Percentiles rank a stretch among this genome's conserved stretches.
phyloP scores from a whole-genome alignment of 2,329 filamentous ascomycete genomes.

The Diplocarpon mali region DNA sequence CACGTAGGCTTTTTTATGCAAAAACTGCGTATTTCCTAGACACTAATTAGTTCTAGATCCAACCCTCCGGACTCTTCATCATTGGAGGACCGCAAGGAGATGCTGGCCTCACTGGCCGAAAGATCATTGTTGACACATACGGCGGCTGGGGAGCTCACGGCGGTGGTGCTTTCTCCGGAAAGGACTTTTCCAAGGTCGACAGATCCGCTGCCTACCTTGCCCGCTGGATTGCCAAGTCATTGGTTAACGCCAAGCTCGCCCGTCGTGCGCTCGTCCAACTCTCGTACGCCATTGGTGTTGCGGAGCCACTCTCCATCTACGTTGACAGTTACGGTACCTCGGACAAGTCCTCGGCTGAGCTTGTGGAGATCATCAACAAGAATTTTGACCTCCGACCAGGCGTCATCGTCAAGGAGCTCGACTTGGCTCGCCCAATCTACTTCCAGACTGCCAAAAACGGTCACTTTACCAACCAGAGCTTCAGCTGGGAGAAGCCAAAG shows the following conservation, averaged over 20 bases:
- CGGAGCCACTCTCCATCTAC: conserved; percentile 95
- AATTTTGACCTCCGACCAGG: conserved; percentile 98
- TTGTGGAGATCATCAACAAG: conserved; percentile 84
- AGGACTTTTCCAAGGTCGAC: conserved; percentile 99
- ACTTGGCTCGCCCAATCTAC: conserved; percentile 95
- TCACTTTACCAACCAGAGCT: conserved; percentile 97
- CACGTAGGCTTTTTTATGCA: conserved; percentile 51
- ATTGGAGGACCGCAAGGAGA: conserved; percentile 99
- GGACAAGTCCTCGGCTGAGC: conserved; percentile 76
- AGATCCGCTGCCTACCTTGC: conserved; percentile 94
- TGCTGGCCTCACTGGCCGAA: conserved; percentile 94
- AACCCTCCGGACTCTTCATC: conserved; percentile 97
- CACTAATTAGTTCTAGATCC: conserved; percentile 44
- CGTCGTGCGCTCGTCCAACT: conserved; percentile 94
- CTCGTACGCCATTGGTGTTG: conserved; percentile 97
- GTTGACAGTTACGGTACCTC: conserved; percentile 97
- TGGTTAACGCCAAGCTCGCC: conserved; percentile 78
- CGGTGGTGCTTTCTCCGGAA: conserved; percentile 99
- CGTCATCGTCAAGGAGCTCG: conserved; percentile 91
- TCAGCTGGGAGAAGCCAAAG: conserved; percentile 99
- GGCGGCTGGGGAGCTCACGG: conserved; percentile 99
- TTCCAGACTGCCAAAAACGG: conserved; percentile 98
- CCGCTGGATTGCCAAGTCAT: conserved; percentile 98
- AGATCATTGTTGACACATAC: conserved; percentile 98
- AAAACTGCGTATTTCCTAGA: background rate